Evolutionary conservation across 768 basidiomycete species (phyloP), one percentile per base, ranked within the genome.

Genomic region (Clathrus columnatus): DNA sequence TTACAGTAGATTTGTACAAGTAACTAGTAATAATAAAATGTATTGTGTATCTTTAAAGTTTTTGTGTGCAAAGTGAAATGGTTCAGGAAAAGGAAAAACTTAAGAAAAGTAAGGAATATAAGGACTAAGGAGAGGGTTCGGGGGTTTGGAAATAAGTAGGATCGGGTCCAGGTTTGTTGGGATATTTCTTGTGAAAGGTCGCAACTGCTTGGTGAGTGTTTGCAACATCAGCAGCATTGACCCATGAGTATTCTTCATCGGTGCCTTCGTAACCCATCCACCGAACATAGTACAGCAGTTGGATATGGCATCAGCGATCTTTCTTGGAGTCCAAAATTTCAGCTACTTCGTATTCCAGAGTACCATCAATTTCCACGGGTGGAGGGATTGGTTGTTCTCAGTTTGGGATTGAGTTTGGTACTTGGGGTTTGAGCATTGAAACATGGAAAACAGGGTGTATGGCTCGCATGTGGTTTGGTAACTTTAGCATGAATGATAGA

Each of bases 391-490:
- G n/a, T 44, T 54, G 59, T n/a, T 41, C 32, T 11, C 54, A 30
- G 17, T 54, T 50, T 23, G 61, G 60, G 24, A 62, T 60, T 24
- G 51, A 5, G 54, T 57, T 58, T 27, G 50, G 60, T 36, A 54
- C 55, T 21, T 47, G 54, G 5, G 54, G 54, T 47, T 66, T 57
- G 1, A 68, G 59, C 4, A 60, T 54, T 5, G 54, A 48, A 14
- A 62, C 56, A 45, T 65, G 64, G 60, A 65, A 65, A 5, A 65
- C 57, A 8, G 59, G 56, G 42, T 65, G 64, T 0, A 64, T 21
- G 8, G 52, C 36, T 7, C 26, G 8, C 24, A 62, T 26, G 1
- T 18, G 17, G 0, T 5, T 1, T 0, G 59, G 60, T 7, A 62
- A 48, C 0, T 54, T 44, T 14, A 62, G 60, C 7, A 11, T 20